phyloP scores from a whole-genome alignment of 257 asterid species.

The Apocynum venetum region DNA sequence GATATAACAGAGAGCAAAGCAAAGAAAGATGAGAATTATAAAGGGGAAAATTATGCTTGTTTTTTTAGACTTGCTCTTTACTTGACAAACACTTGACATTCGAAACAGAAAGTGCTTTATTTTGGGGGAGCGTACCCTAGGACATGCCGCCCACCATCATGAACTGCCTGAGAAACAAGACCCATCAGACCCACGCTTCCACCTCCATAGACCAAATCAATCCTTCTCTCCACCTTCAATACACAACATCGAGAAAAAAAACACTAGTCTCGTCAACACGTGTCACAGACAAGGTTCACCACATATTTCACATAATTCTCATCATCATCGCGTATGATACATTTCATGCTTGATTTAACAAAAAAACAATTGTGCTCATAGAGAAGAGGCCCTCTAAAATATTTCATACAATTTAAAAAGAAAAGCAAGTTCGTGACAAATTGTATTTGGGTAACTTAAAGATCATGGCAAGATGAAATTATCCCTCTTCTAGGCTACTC shows the following conservation, averaged over 20 bases:
- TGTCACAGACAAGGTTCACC: conserved; percentile 23
- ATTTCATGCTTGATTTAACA: not conserved
- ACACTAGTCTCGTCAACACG: conserved; percentile 28
- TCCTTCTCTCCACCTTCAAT: conserved; percentile 80
- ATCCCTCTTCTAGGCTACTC: not conserved
- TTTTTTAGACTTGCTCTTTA: conserved; percentile 23
- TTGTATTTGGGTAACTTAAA: not conserved
- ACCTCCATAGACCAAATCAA: conserved; percentile 98
- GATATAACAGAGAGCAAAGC: not conserved
- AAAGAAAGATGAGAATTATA: conserved; percentile 35
- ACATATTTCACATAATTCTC: not conserved
- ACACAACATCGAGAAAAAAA: conserved; percentile 20
- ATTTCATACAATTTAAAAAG: not conserved
- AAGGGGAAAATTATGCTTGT: conserved; percentile 35
- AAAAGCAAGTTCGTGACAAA: no score
- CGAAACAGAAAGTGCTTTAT: not conserved
- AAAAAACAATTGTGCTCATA: no score
- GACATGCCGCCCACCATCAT: conserved; percentile 99
- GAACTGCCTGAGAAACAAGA: conserved; percentile 99
- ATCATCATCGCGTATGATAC: not conserved
- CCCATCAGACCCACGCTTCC: conserved; percentile 99
- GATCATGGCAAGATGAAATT: not conserved
- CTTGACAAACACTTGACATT: conserved; percentile 11
- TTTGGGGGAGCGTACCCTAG: conserved; percentile 54
- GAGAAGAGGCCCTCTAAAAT: not conserved